Evolutionary conservation across 768 basidiomycete species (phyloP).

Genomic region (Omphalotus guepiniiformis): DNA sequence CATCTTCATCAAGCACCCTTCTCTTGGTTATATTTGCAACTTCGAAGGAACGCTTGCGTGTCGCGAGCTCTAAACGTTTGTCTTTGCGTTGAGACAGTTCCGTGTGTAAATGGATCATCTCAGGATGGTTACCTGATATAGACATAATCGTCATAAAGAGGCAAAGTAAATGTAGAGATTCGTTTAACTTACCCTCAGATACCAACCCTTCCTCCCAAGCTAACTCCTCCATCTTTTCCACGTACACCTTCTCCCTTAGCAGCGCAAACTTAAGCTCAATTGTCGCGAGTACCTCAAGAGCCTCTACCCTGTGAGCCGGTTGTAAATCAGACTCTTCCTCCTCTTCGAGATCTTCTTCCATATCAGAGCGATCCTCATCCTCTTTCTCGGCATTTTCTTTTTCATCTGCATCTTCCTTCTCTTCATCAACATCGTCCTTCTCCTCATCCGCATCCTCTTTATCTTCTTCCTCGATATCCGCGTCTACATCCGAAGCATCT

Average conservation of each 20-base stretch:
- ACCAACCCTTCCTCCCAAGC: slow-evolving; percentile 87
- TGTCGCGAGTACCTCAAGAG: slow-evolving; percentile 78
- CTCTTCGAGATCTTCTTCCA: slow-evolving; percentile 39
- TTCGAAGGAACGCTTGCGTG: slow-evolving; percentile 68
- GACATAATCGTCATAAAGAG: slow-evolving; percentile 5
- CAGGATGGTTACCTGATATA: slow-evolving; percentile 73
- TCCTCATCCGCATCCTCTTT: slow-evolving; percentile 26
- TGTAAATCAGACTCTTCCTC: slow-evolving; percentile 68
- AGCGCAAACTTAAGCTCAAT: slow-evolving; percentile 94
- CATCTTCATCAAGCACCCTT: slow-evolving; percentile 65
- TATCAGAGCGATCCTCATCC: slow-evolving; percentile 29
- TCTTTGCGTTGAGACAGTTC: slow-evolving; percentile 77
- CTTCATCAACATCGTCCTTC: slow-evolving; percentile 30
- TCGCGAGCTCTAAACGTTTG: slow-evolving; percentile 76
- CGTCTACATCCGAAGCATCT: slow-evolving; percentile 5
- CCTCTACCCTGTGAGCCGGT: slow-evolving; percentile 80
- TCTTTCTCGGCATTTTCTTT: slow-evolving; percentile 20
- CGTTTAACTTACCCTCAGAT: slow-evolving; percentile 54
- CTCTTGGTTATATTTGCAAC: slow-evolving; percentile 57
- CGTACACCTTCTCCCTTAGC: slow-evolving; percentile 79
- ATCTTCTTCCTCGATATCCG: slow-evolving; percentile 11
- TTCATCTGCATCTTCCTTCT: not conserved
- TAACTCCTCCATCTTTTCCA: slow-evolving; percentile 91
- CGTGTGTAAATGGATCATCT: slow-evolving; percentile 74
- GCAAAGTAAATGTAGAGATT: not conserved